Percentiles rank a stretch among this genome's conserved stretches.
Conservation (phyloP, 2,329 filamentous ascomycete genomes). For the Coniella vitis region DNA sequence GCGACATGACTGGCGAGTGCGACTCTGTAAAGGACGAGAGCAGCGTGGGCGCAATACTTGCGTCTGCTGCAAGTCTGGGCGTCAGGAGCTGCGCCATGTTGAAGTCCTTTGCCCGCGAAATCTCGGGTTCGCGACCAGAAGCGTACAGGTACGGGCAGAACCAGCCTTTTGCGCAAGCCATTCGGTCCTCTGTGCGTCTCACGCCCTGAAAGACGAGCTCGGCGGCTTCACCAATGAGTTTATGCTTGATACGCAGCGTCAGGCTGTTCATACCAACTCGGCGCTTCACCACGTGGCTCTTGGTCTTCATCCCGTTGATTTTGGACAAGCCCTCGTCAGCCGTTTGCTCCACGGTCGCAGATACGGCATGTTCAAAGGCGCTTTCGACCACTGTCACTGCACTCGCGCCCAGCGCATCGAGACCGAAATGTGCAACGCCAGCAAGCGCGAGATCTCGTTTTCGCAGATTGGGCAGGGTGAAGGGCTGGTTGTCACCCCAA, state of each 20-base stretch:
- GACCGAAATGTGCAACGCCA: slow-evolving; percentile 18
- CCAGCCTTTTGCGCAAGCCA: slow-evolving; percentile 19
- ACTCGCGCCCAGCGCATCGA: slow-evolving; percentile 17
- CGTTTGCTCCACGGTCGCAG: slow-evolving; percentile 17
- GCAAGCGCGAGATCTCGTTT: slow-evolving; percentile 19
- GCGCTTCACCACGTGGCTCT: slow-evolving; percentile 11
- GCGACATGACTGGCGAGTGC: slow-evolving; percentile 16
- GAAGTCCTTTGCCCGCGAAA: slow-evolving; percentile 17
- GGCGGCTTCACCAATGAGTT: slow-evolving; percentile 18
- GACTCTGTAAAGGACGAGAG: slow-evolving; percentile 13
- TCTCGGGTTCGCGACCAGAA: slow-evolving; percentile 15
- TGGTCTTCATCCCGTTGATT: slow-evolving; percentile 9
- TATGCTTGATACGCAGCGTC: slow-evolving; percentile 17
- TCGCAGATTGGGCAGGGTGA: slow-evolving; percentile 18
- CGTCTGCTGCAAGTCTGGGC: slow-evolving; percentile 16
- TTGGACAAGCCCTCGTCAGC: slow-evolving; percentile 16
- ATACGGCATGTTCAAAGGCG: slow-evolving; percentile 15
- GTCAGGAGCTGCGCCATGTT: slow-evolving; percentile 16
- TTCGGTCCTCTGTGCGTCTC: slow-evolving; percentile 9
- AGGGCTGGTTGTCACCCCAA: slow-evolving; percentile 19
- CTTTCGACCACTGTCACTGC: slow-evolving; percentile 17
- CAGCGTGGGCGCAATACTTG: slow-evolving; percentile 17
- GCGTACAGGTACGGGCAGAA: slow-evolving; percentile 19
- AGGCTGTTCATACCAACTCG: slow-evolving; percentile 16
- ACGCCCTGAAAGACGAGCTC: slow-evolving; percentile 16